These are phyloP conservation scores for Cladorrhinum samala DNA, from an alignment of 495 filamentous ascomycete species.

Conservation along the genomic window DNA sequence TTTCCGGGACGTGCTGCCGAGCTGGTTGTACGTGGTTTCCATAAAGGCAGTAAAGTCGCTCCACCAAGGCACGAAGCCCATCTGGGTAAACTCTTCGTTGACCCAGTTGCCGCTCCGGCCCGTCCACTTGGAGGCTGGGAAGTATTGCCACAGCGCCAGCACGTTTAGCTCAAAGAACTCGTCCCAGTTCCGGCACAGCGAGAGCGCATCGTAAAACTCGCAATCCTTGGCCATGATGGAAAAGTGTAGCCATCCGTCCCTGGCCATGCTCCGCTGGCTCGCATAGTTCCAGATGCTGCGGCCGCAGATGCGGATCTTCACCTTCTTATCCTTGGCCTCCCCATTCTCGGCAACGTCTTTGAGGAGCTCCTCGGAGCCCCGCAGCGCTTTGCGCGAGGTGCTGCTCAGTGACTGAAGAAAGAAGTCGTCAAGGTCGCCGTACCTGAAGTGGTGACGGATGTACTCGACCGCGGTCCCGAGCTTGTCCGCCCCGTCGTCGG, in stretches of 20 bases:
- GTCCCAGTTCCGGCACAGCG: slow-evolving; percentile 49
- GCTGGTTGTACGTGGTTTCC: slow-evolving; percentile 25
- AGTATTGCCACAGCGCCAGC: slow-evolving; percentile 44
- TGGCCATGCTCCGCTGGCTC: slow-evolving; percentile 44
- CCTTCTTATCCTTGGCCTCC: slow-evolving; percentile 25
- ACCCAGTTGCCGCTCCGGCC: slow-evolving; percentile 34
- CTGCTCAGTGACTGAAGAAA: not conserved
- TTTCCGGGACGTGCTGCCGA: slow-evolving; percentile 21
- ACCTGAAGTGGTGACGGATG: slow-evolving; percentile 19
- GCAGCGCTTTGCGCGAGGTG: not conserved
- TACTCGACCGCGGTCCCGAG: slow-evolving; percentile 16
- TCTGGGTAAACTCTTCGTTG: slow-evolving; percentile 33
- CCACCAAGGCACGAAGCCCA: slow-evolving; percentile 44
- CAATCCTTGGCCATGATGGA: slow-evolving; percentile 49
- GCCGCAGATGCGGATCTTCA: slow-evolving; percentile 46
- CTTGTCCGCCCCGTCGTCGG: slow-evolving; percentile 12
- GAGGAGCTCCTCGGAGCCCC: slow-evolving; percentile 4
- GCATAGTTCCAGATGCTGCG: slow-evolving; percentile 50
- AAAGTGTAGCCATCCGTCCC: slow-evolving; percentile 50
- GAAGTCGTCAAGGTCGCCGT: slow-evolving; percentile 17
- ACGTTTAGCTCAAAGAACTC: slow-evolving; percentile 48
- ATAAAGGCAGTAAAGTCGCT: slow-evolving; percentile 28
- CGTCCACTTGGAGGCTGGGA: slow-evolving; percentile 42
- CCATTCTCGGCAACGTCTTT: slow-evolving; percentile 7
- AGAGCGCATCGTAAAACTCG: slow-evolving; percentile 39